A percentile compares a stretch with the other conserved stretches of the same genome.
These are phyloP conservation scores for Comarum palustre DNA, from an alignment of 306 rosid genomes.

Conservation along the genomic window DNA sequence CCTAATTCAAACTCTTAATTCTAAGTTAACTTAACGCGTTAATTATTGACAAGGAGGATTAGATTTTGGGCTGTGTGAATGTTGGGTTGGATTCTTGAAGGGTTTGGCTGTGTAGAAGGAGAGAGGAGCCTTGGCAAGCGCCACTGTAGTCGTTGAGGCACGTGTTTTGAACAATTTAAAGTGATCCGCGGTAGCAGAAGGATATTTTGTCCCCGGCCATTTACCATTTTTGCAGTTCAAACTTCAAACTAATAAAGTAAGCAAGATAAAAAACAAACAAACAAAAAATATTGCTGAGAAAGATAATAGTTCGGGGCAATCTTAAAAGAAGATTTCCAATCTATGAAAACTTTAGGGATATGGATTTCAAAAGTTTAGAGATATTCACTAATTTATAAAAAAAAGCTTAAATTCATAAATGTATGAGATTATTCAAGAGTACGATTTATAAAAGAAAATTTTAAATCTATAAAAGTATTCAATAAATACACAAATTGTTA, in stretches of 20 bases:
- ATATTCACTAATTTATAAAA: no score
- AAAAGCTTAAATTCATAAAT: no score
- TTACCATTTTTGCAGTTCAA: neutral
- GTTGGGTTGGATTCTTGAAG: constrained; percentile 10
- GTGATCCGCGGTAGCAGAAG: constrained; percentile 3
- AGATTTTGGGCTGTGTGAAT: neutral
- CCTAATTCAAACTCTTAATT: neutral
- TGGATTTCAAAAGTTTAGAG: no score
- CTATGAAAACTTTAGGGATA: no score
- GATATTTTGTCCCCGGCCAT: neutral
- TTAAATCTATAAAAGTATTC: no score
- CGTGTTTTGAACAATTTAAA: constrained; percentile 15
- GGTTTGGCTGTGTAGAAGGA: neutral
- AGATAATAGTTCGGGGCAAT: no score
- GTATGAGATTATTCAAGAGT: no score
- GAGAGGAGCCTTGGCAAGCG: neutral
- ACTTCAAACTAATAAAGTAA: neutral
- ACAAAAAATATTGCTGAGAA: no score
- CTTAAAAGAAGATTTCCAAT: no score
- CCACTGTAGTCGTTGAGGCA: constrained; percentile 12
- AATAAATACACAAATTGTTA: no score
- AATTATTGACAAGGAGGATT: neutral
- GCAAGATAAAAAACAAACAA: no score
- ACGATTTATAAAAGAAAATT: no score
- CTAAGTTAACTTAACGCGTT: neutral